Evolutionary conservation across 1,284 basidiomycete genomes (phyloP).

Genomic region (Cryptococcus floricola): DNA sequence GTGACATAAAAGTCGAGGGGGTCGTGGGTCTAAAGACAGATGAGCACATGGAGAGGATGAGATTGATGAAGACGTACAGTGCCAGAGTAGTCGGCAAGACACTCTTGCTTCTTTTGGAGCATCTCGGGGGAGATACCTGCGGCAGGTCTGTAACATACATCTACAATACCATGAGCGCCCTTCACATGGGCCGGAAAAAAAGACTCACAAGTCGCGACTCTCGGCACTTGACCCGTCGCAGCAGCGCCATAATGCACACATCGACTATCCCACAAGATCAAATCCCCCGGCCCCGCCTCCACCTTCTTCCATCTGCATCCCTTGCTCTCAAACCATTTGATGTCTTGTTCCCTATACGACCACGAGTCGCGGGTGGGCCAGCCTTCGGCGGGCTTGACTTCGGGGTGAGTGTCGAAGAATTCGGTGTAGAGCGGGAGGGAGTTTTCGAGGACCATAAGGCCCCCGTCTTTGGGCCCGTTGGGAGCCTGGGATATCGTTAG

Average conservation of each 20-base stretch:
- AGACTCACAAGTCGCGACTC: slow-evolving; percentile 39
- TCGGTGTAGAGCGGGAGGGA: slow-evolving; percentile 14
- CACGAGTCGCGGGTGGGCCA: slow-evolving; percentile 41
- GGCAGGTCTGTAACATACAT: slow-evolving; percentile 44
- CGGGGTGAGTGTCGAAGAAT: slow-evolving; percentile 33
- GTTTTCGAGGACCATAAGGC: slow-evolving; percentile 44
- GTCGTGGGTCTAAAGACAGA: slow-evolving; percentile 25
- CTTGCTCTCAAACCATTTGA: slow-evolving; percentile 32
- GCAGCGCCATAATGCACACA: slow-evolving; percentile 19
- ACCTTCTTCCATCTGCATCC: slow-evolving; percentile 35
- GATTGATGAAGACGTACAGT: slow-evolving; percentile 15
- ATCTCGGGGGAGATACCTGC: slow-evolving; percentile 22
- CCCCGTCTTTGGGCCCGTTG: slow-evolving; percentile 44
- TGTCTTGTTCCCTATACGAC: slow-evolving; percentile 30
- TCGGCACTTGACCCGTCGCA: slow-evolving; percentile 20
- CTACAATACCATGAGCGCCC: slow-evolving; percentile 5
- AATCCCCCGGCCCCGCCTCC: slow-evolving; percentile 24
- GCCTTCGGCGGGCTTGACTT: slow-evolving; percentile 38
- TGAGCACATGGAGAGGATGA: background rate
- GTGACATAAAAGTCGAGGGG: slow-evolving; percentile 34
- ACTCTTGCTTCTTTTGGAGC: slow-evolving; percentile 21
- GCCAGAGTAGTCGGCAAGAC: slow-evolving; percentile 20
- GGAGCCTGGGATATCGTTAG: slow-evolving; percentile 43
- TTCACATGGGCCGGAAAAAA: background rate
- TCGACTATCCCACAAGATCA: slow-evolving; percentile 32